These are phyloP conservation scores for Verbascum thapsus DNA, from an alignment of 257 asterid species.

Conservation along the genomic window DNA sequence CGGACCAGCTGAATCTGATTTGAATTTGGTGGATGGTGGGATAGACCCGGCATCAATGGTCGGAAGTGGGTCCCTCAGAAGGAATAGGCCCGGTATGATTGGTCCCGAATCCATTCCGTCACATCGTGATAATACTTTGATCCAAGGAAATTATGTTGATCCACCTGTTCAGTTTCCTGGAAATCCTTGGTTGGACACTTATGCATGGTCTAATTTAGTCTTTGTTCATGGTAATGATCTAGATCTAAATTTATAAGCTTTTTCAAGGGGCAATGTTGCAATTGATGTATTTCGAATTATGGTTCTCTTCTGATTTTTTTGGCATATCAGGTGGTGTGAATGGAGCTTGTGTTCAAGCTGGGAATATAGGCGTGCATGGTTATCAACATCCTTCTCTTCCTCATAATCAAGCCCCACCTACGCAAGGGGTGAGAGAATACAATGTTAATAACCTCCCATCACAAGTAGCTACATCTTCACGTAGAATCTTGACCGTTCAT, in stretches of 20 bases:
- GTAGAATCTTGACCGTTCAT: slow-evolving; percentile 38
- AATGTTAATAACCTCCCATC: slow-evolving; percentile 47
- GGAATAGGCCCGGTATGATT: slow-evolving; percentile 41
- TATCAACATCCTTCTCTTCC: slow-evolving; percentile 55
- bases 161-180: slow-evolving; percentile 61
- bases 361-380: slow-evolving; percentile 51
- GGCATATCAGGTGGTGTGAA: slow-evolving; percentile 37
- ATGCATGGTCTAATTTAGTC: slow-evolving; percentile 58
- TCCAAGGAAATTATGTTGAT: slow-evolving; percentile 59
- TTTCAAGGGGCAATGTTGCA: neutral
- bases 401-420: slow-evolving; percentile 50
- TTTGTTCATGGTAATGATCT: slow-evolving; percentile 51
- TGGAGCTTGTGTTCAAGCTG: slow-evolving; percentile 47
- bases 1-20: slow-evolving; percentile 39
- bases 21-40: slow-evolving; percentile 33
- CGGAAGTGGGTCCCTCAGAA: slow-evolving; percentile 32
- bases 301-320: slow-evolving; percentile 26
- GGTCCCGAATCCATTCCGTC: slow-evolving; percentile 43
- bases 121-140: slow-evolving; percentile 38
- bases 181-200: slow-evolving; percentile 63
- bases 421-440: slow-evolving; percentile 56
- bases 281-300: slow-evolving; percentile 13
- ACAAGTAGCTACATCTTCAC: slow-evolving; percentile 51
- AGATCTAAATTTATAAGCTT: neutral
- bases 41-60: slow-evolving; percentile 30